These are phyloP conservation scores for Suhomyces pyralidae DNA, from an alignment of 805 yeast genomes.

Conservation along the genomic window DNA sequence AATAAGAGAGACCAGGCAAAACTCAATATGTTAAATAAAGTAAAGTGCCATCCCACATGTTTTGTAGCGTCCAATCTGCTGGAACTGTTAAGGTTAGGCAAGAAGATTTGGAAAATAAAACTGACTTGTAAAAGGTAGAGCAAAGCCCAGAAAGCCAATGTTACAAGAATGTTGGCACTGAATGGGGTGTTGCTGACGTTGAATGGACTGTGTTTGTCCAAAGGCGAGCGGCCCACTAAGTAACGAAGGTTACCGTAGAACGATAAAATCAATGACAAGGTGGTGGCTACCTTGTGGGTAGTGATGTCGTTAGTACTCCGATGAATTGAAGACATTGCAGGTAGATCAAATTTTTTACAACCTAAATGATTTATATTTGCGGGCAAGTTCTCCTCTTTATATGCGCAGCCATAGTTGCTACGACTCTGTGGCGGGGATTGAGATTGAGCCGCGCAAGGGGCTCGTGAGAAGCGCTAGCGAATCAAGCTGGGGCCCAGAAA, in stretches of 20 bases:
- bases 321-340: not conserved
- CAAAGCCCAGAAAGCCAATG: slow-evolving; percentile 57
- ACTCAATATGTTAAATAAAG: slow-evolving; percentile 55
- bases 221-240: slow-evolving; percentile 53
- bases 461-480: not conserved
- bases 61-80: slow-evolving; percentile 26
- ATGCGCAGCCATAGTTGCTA: not conserved
- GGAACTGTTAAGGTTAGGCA: slow-evolving; percentile 24
- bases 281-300: slow-evolving; percentile 44
- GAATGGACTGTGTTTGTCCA: slow-evolving; percentile 45
- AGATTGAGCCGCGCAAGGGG: not conserved
- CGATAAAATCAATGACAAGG: slow-evolving; percentile 54
- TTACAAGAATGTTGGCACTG: slow-evolving; percentile 51
- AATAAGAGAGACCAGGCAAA: slow-evolving; percentile 66
- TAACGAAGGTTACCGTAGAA: slow-evolving; percentile 54
- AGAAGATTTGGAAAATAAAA: slow-evolving; percentile 46
- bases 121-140: slow-evolving; percentile 51
- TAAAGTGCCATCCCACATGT: slow-evolving; percentile 59
- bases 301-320: slow-evolving; percentile 5
- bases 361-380: not conserved
- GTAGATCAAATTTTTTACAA: not conserved
- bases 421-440: not conserved
- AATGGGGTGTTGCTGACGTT: slow-evolving; percentile 67
- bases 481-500: not conserved
- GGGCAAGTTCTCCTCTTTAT: not conserved